Evolutionary conservation across 2,329 filamentous ascomycete species (phyloP).

Genomic region (Zarea fungicola): DNA sequence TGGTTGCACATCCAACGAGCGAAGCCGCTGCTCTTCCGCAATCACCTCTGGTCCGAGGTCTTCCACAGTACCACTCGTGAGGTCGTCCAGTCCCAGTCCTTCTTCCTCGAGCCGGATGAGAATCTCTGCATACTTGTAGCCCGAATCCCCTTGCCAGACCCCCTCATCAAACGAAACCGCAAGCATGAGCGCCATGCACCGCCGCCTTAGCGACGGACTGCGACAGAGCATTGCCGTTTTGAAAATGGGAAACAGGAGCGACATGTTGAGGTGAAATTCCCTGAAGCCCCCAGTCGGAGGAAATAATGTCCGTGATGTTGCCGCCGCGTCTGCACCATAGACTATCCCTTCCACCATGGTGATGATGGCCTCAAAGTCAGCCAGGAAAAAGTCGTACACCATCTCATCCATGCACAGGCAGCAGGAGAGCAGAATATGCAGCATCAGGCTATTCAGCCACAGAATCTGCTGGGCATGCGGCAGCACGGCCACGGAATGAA

Average conservation of each 20-base stretch:
- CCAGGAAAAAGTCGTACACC: slow-evolving; percentile 9
- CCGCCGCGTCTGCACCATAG: neutral
- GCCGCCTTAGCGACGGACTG: slow-evolving; percentile 4
- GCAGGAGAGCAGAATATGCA: slow-evolving; percentile 1
- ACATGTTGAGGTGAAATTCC: slow-evolving; percentile 10
- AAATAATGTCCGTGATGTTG: no score
- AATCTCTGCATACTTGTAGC: neutral
- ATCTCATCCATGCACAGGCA: slow-evolving; percentile 9
- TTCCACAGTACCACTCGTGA: neutral
- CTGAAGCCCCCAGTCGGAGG: no score
- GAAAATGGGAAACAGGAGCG: slow-evolving; percentile 11
- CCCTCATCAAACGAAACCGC: slow-evolving; percentile 1
- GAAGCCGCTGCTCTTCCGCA: neutral
- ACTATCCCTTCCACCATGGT: slow-evolving; percentile 1
- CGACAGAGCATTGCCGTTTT: slow-evolving; percentile 13
- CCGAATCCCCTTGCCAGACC: slow-evolving; percentile 7
- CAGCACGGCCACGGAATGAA: no score
- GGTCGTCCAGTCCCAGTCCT: neutral
- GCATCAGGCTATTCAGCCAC: slow-evolving; percentile 8
- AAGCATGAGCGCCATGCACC: slow-evolving; percentile 1
- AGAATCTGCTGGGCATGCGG: neutral
- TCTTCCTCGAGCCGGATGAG: slow-evolving; percentile 11
- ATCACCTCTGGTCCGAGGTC: neutral
- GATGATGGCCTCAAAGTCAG: slow-evolving; percentile 10
- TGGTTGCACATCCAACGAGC: neutral